Conservation (phyloP, 192 early-diverging fungal species). For the Pilaira anomala region DNA sequence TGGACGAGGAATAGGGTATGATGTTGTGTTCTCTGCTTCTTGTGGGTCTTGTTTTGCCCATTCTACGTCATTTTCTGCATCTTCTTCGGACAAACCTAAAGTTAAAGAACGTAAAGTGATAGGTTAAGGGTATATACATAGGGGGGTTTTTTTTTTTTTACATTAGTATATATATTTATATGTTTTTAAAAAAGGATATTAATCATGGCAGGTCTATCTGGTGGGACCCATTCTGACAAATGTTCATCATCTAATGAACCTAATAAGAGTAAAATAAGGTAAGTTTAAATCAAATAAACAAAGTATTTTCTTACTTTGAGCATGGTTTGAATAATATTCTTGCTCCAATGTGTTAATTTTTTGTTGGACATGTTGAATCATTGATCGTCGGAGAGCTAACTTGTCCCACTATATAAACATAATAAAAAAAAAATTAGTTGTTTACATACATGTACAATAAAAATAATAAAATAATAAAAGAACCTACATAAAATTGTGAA, state of each 20-base stretch:
- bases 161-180: slow-evolving; percentile 1
- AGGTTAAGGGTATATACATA: slow-evolving; percentile 9
- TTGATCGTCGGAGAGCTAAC: slow-evolving; percentile 26
- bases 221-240: slow-evolving; percentile 28
- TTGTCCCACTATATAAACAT: slow-evolving; percentile 25
- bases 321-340: slow-evolving; percentile 28
- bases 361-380: slow-evolving; percentile 35
- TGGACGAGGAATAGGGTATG: neutral
- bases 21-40: slow-evolving; percentile 1
- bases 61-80: slow-evolving; percentile 24
- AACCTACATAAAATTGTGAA: slow-evolving; percentile 33
- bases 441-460: neutral
- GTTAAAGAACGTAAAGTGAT: slow-evolving; percentile 33
- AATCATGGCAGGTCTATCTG: slow-evolving; percentile 36
- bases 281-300: neutral
- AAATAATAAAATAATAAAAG: neutral
- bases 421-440: neutral
- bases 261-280: neutral
- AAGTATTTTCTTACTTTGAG: slow-evolving; percentile 16
- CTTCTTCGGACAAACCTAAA: slow-evolving; percentile 28
- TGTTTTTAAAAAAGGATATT: slow-evolving; percentile 38
- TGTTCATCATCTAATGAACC: slow-evolving; percentile 19
- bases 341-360: slow-evolving; percentile 33
- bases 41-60: slow-evolving; percentile 15
- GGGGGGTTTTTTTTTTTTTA: neutral